Base-by-base conservation (phyloP, 805 yeast genomes). In the Grigorovia yakushimaensis region DNA sequence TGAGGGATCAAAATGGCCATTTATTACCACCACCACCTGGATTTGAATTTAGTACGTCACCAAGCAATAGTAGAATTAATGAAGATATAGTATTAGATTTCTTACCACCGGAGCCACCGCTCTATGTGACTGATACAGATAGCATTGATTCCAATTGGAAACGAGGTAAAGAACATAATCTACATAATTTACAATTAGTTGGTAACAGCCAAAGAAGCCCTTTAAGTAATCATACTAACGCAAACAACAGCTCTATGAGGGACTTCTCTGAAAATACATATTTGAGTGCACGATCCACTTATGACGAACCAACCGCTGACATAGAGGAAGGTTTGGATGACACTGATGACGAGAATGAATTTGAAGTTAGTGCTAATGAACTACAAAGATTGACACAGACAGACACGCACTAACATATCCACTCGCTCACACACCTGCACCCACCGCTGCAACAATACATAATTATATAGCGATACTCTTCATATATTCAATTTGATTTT, bases 321-420 rank as follows among this genome's bases (percentile, higher is more conserved):
- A 17, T 17, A 17, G 71, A 71, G 37, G 64, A 72, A 18, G 57
- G 71, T 2, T 71, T 71, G 48, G 64, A 62, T 42, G 74, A 71
- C 50, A 73, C 74, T 4, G 60, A 70, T 51, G 44, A 71, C 36
- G 70, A 69, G 11, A 58, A 60, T 41, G 73, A 74, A 18, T 64
- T 67, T 20, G 65, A 71, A 45, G 73, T 76, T 72, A 73, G 72
- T 2, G 68, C 67, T 41, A 53, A 65, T 21, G 80, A 27, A 27
- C 33, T 27, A 15, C 33, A n/a, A n/a, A n/a, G n/a, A n/a, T n/a
- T n/a, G n/a, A n/a, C n/a, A n/a, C n/a, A n/a, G n/a, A n/a, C n/a
- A n/a, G n/a, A n/a, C n/a, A n/a, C n/a, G n/a, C n/a, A n/a, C n/a
- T n/a, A n/a, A n/a, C n/a, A n/a, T n/a, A n/a, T n/a, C n/a, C n/a